These are phyloP conservation scores for Amanita pallidorosea DNA, from an alignment of 768 basidiomycete species.

Conservation along the genomic window DNA sequence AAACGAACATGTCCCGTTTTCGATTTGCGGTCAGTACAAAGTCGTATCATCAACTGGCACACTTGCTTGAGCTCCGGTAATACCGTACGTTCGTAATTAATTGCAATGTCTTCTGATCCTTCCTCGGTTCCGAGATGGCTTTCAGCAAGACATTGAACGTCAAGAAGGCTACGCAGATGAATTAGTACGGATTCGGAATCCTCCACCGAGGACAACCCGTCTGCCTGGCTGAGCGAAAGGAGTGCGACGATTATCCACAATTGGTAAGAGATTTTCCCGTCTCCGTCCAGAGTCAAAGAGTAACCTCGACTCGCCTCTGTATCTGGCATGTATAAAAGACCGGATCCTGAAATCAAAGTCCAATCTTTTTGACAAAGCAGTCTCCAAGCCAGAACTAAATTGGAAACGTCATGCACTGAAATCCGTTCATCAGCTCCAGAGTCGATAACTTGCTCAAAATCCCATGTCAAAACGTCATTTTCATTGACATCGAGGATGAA, in stretches of 20 bases:
- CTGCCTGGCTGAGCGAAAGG: slow-evolving; percentile 6
- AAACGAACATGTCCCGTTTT: slow-evolving; percentile 17
- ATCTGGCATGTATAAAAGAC: slow-evolving; percentile 11
- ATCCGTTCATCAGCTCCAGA: background rate
- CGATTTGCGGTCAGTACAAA: slow-evolving; percentile 22
- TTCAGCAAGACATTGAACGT: background rate
- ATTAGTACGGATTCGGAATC: background rate
- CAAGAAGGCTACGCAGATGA: background rate
- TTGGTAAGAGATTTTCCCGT: slow-evolving; percentile 38
- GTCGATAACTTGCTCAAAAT: slow-evolving; percentile 19
- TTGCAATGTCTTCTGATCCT: background rate
- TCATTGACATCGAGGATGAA: slow-evolving; percentile 69
- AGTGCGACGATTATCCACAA: slow-evolving; percentile 38
- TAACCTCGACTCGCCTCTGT: slow-evolving; percentile 8
- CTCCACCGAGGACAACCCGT: background rate
- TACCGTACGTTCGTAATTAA: slow-evolving; percentile 7
- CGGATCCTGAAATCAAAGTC: background rate
- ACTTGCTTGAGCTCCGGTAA: slow-evolving; percentile 7
- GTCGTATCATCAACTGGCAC: slow-evolving; percentile 14
- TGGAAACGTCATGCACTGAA: background rate
- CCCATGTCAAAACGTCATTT: slow-evolving; percentile 44
- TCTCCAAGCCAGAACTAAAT: background rate
- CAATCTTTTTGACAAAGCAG: slow-evolving; percentile 1
- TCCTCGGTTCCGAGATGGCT: slow-evolving; percentile 1
- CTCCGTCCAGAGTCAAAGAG: slow-evolving; percentile 30